phyloP scores from a whole-genome alignment of 345 rosid species.

The Gossypium sturtianum region DNA sequence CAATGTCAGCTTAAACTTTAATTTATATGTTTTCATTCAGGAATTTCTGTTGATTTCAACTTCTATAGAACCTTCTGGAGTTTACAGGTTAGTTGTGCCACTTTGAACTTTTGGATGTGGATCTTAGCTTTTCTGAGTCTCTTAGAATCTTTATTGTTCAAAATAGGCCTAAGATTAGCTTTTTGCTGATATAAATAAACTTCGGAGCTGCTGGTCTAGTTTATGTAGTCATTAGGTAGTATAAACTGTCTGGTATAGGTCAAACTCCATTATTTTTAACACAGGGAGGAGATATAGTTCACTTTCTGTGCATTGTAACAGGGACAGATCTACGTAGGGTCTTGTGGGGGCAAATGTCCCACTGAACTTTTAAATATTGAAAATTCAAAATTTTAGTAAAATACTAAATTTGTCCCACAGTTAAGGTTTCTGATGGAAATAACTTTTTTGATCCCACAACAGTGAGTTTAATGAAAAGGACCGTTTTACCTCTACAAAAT shows the following conservation, averaged over 20 bases:
- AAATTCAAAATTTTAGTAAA: background rate
- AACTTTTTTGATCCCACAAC: background rate
- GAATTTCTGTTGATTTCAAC: slow-evolving; percentile 87
- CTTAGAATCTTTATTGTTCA: background rate
- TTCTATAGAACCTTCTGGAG: slow-evolving; percentile 96
- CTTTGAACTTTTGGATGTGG: slow-evolving; percentile 2
- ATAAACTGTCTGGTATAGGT: background rate
- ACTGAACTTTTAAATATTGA: background rate
- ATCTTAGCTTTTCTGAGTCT: background rate
- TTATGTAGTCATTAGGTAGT: background rate
- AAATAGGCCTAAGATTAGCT: background rate
- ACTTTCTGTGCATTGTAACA: background rate
- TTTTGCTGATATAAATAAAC: background rate
- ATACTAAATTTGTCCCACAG: background rate
- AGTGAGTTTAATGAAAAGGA: background rate
- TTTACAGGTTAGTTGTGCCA: slow-evolving; percentile 60
- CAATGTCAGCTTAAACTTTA: background rate
- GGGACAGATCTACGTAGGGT: background rate
- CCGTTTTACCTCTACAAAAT: background rate
- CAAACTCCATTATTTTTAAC: slow-evolving; percentile 1
- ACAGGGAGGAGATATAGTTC: background rate
- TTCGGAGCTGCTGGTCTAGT: background rate
- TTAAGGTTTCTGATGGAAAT: background rate
- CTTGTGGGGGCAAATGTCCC: background rate
- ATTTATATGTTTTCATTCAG: slow-evolving; percentile 34